Base-by-base conservation (phyloP, 805 yeast genomes). In the Diddensiella transvaalensis region DNA sequence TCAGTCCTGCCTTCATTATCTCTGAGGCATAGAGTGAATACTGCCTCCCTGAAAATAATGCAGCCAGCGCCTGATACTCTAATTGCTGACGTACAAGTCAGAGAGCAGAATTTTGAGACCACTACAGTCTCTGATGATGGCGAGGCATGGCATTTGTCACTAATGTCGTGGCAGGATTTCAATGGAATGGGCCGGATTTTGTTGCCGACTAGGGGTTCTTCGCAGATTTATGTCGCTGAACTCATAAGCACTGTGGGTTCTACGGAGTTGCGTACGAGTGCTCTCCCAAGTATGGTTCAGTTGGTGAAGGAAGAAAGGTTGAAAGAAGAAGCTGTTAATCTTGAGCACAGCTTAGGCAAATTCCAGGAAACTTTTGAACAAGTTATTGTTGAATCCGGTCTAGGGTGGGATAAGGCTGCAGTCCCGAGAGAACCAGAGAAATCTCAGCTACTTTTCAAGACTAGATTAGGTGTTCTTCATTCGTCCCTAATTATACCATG, bases 1-100 rank as follows among this genome's bases (percentile, higher is more conserved):
- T 18, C n/a, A 10, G 17, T 45, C 8, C 29, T 45, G 36, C 48
- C 48, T 11, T 45, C 48, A 8, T 29, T 37, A 19, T 17, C n/a
- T 6, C 11, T 45, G 26, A 19, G 13, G 4, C 38, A 45, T 39
- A 43, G 38, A n/a, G 26, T 22, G 17, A 40, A 26, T 5, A 23
- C 43, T 6, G n/a, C 33, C 17, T 18, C 13, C 17, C 11, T 40
- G 4, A 21, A 26, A n/a, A 6, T 40, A 4, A 15, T 26, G 15
- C 32, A 23, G 19, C 30, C 17, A 23, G 22, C 43, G 4, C 11
- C 18, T 22, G 26, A 44, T 18, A 11, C 22, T 15, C 10, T 44
- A 3, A 5, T 44, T 17, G 17, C 18, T 17, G n/a, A 33, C 29
- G 32, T 44, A 19, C 10, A 15, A 15, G 40, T 36, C 10, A n/a